Evolutionary conservation across 2,329 filamentous ascomycete species (phyloP).

Genomic region (Monosporascus cannonballus): DNA sequence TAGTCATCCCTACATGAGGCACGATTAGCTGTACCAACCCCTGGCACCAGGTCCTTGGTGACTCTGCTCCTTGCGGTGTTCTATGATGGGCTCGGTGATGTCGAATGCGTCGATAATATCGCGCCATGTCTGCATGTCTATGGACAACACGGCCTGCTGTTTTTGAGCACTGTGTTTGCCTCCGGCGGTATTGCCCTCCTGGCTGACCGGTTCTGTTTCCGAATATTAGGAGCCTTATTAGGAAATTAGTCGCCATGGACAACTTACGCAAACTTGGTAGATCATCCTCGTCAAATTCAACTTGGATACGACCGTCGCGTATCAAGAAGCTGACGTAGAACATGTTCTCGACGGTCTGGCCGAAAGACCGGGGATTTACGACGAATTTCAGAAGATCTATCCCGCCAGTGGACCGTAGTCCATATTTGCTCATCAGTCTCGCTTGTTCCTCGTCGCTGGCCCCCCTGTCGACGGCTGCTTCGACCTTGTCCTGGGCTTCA

Average conservation of each 20-base stretch:
- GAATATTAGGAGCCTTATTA: constrained; percentile 11
- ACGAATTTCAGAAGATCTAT: constrained; percentile 81
- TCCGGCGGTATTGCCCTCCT: constrained; percentile 39
- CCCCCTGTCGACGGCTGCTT: constrained; percentile 37
- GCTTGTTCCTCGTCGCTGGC: constrained; percentile 39
- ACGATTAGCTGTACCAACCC: constrained; percentile 58
- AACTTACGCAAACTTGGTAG: constrained; percentile 75
- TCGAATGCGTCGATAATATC: constrained; percentile 70
- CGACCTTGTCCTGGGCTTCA: constrained; percentile 40
- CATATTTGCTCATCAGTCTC: constrained; percentile 57
- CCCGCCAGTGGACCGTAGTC: constrained; percentile 62
- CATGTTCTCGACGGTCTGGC: constrained; percentile 92
- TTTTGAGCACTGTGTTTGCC: constrained; percentile 52
- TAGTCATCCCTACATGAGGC: background rate
- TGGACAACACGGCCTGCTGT: constrained; percentile 81
- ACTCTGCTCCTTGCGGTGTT: constrained; percentile 63
- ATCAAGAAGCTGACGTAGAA: constrained; percentile 96
- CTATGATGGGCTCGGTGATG: constrained; percentile 76
- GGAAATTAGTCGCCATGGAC: constrained; percentile 2
- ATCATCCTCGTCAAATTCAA: constrained; percentile 66
- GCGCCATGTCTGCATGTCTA: constrained; percentile 81
- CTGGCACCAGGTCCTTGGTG: constrained; percentile 45
- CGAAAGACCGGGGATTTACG: constrained; percentile 84
- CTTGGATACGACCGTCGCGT: constrained; percentile 70
- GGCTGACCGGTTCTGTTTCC: constrained; percentile 33